Percentiles rank a stretch among this genome's conserved stretches.
phyloP scores from a whole-genome alignment of 2,329 filamentous ascomycete genomes.

The Trichoderma cornu-damae region DNA sequence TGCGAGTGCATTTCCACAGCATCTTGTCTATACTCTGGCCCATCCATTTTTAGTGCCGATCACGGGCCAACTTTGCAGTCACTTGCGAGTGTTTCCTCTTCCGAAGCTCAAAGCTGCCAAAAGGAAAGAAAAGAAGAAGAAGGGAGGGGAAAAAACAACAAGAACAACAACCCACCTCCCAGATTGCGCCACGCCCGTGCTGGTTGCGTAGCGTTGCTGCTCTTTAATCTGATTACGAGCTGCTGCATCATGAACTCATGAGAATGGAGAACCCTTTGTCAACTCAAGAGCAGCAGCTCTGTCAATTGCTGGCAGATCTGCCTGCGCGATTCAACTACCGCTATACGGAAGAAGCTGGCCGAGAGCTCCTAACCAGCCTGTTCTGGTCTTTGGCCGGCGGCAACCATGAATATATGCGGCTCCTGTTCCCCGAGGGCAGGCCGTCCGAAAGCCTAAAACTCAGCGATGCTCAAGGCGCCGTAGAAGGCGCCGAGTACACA shows the following conservation, averaged over 20 bases:
- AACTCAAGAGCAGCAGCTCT: constrained; percentile 75
- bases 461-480: constrained; percentile 81
- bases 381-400: constrained; percentile 83
- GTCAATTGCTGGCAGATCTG: constrained; percentile 72
- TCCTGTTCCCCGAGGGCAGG: constrained; percentile 76
- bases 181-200: neutral
- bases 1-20: neutral
- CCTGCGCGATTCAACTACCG: constrained; percentile 68
- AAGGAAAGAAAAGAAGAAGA: no score
- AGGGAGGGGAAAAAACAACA: neutral
- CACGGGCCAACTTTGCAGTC: neutral
- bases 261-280: constrained; percentile 51
- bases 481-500: constrained; percentile 91
- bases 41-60: neutral
- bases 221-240: neutral
- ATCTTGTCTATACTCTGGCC: neutral
- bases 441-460: constrained; percentile 67
- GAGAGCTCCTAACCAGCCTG: constrained; percentile 69
- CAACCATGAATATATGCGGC: constrained; percentile 64
- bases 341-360: constrained; percentile 66
- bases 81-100: neutral
- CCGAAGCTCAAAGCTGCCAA: neutral
- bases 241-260: constrained; percentile 29
- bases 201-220: neutral
- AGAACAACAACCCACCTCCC: neutral